Percentiles rank a stretch among this genome's conserved stretches.
Evolutionary conservation across 371 early-diverging fungal species (phyloP).

Genomic region (Apophysomyces trapeziformis): DNA sequence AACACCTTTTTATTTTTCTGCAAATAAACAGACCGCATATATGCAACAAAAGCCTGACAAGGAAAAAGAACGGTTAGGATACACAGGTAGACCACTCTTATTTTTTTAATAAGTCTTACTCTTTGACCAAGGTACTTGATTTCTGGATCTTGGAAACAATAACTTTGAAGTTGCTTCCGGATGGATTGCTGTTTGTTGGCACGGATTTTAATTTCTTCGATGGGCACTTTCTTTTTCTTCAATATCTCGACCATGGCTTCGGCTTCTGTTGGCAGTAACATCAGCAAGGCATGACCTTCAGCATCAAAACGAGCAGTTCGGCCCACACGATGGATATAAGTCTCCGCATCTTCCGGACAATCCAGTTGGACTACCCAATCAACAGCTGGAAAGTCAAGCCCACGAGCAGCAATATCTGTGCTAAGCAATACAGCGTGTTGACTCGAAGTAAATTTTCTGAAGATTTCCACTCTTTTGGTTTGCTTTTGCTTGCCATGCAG

Average conservation of each 20-base stretch:
- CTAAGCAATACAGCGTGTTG: constrained; percentile 83
- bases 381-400: constrained; percentile 98
- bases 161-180: constrained; percentile 79
- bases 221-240: constrained; percentile 78
- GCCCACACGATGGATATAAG: constrained; percentile 98
- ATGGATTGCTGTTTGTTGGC: constrained; percentile 77
- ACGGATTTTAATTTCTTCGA: constrained; percentile 86
- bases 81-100: too few species aligned
- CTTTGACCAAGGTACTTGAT: constrained; percentile 96
- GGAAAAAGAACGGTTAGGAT: too few species aligned
- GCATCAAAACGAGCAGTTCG: constrained; percentile 96
- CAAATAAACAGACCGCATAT: constrained; percentile 88
- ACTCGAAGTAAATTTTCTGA: constrained; percentile 80
- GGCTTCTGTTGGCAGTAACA: constrained; percentile 88
- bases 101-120: constrained; percentile 23
- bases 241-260: constrained; percentile 79
- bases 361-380: constrained; percentile 99
- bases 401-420: constrained; percentile 98
- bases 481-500: constrained; percentile 98
- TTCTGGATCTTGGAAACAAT: constrained; percentile 93
- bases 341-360: constrained; percentile 95
- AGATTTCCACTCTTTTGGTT: constrained; percentile 88
- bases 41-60: constrained; percentile 85
- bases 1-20: constrained; percentile 90
- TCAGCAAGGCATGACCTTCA: constrained; percentile 83